Conservation (phyloP, 2,329 filamentous ascomycete species). For the Arthrobotrys megalospora region DNA sequence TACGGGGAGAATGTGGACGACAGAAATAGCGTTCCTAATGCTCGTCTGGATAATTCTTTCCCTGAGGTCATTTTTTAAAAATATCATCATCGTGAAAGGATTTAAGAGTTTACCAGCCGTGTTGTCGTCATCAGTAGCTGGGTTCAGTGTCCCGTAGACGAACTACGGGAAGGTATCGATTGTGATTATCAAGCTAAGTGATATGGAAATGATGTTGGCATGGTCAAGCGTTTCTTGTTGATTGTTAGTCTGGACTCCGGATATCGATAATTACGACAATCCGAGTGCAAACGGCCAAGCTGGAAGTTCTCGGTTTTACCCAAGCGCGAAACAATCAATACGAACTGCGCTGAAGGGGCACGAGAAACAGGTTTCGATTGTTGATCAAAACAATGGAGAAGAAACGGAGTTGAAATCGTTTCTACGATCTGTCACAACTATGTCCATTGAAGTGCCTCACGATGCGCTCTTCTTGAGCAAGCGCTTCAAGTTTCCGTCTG, state of each 20-base stretch:
- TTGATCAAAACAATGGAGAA: neutral
- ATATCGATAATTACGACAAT: constrained; percentile 20
- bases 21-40: neutral
- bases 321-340: constrained; percentile 37
- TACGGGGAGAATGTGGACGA: constrained; percentile 5
- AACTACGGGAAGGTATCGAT: constrained; percentile 13
- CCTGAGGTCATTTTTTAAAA: constrained; percentile 24
- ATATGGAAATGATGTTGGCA: constrained; percentile 18
- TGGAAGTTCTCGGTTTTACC: constrained; percentile 10
- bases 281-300: constrained; percentile 34
- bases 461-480: constrained; percentile 21
- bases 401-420: neutral
- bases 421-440: neutral
- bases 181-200: neutral
- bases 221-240: constrained; percentile 20
- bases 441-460: neutral
- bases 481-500: constrained; percentile 6
- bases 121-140: constrained; percentile 32
- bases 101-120: constrained; percentile 40
- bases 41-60: constrained; percentile 36
- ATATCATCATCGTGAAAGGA: constrained; percentile 9
- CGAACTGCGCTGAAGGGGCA: neutral
- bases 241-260: constrained; percentile 7
- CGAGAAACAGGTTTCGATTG: constrained; percentile 21
- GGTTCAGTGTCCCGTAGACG: constrained; percentile 9